Base-by-base conservation (phyloP, 2,329 filamentous ascomycete species). In the Aurifilum marmelostoma region DNA sequence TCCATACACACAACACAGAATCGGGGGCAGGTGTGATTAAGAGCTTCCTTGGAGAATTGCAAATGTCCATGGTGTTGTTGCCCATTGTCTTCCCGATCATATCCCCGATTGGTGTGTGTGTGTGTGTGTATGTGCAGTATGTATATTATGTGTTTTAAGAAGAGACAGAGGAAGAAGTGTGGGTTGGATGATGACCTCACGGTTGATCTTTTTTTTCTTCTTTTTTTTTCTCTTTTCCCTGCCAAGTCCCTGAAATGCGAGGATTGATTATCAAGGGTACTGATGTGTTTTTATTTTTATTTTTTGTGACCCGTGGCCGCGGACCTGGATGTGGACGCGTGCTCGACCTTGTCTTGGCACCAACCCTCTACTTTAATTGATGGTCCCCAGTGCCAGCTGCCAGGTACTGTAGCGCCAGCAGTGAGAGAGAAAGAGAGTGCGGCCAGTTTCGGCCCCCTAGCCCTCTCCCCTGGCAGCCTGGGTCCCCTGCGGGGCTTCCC, bases 21-120 rank as follows among this genome's bases (percentile, higher is more conserved):
- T 41, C 24, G 60, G 41, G 37, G 60, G 60, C 60, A 62, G 60
- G 60, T 62, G 34, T 39, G 34, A 62, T 62, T 6, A 27, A 56
- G 52, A 8, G 24, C n/a, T n/a, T 56, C 43, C 52, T 18, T 9
- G 24, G 24, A 56, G 52, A 29, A 54, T 8, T 27, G 24, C 24
- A 27, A 52, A 12, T 32, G 24, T 18, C 27, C n/a, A n/a, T 18
- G 24, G 3, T 56, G 24, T 18, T 29, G n/a, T 29, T 29, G 24
- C 27, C 24, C 4, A 27, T 6, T 32, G 52, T 29, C 52, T 56
- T 29, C 27, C 52, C 52, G 52, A 56, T 29, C 12, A 56, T 56
- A 29, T 56, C 24, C 52, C 52, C 52, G 52, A 56, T 56, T 56
- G 52, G 52, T 29, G 52, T 32, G 50, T 27, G 16, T 50, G n/a